Base-by-base conservation (phyloP, 148 eudicot species). In the Bassia scoparia region DNA sequence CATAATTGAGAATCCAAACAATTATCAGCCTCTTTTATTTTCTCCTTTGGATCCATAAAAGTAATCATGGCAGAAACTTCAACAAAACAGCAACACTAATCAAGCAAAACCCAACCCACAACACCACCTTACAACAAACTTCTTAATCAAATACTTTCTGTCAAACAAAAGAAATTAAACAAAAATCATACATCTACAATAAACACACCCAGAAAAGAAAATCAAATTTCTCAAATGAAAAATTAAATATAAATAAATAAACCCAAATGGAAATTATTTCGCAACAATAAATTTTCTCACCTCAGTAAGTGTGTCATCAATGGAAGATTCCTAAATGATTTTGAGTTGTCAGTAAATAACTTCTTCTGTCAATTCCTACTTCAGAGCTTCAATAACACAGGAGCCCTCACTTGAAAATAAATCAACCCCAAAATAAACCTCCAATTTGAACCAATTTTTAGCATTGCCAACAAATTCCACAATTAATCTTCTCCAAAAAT, bases 1-100 rank as follows among this genome's bases (percentile, higher is more conserved):
- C 98, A 94, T 70, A 94, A 71, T 68, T 94, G 98, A 53, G 98
- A 87, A 86, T 91, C 98, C 74, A 94, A 83, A 74, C 89, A 81
- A 68, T 79, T 86, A 59, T 89, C 88, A 26, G 54, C 80, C 74
- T 86, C 90, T 72, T 84, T 87, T 73, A 85, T 71, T 76, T 83
- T 90, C 15, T 89, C 97, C 65, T 85, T 88, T 0, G 98, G 79
- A 81, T 93, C 96, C 82, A 93, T 85, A 66, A 92, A 87, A 0
- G 88, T 89, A 76, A 92, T 86, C 96, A 89, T 92, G 70, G 72
- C 81, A 16, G 30, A 49, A 71, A 75, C n/a, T 26, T 20, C 18
- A 33, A 67, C 59, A 59, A 48, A 74, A 71, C 17, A 55, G n/a
- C 61, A 70, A 64, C 62, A 64, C 61, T 38, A 71, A 73, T 59